Conservation (phyloP, 371 early-diverging fungal genomes). For the Coemansia sp. region DNA sequence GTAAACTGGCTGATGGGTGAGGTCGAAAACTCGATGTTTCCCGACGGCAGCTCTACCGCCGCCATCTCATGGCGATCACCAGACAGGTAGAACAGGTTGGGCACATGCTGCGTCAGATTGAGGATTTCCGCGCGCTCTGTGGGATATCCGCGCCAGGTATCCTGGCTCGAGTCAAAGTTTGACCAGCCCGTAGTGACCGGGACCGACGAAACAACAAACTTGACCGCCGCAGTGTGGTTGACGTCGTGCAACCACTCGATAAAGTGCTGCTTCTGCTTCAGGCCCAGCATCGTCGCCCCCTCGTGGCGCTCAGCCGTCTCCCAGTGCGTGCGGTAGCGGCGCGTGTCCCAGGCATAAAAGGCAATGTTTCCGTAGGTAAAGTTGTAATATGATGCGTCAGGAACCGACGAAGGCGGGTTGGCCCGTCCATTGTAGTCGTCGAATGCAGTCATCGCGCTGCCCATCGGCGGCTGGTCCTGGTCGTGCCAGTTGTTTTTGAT, state of each 20-base stretch:
- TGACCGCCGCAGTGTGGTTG: conserved; percentile 52
- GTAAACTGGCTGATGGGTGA: conserved; percentile 57
- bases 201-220: conserved; percentile 55
- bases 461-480: conserved; percentile 39
- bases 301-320: conserved; percentile 7
- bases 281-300: conserved; percentile 50
- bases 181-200: conserved; percentile 53
- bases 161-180: conserved; percentile 44
- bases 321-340: conserved; percentile 54
- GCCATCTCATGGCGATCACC: conserved; percentile 59
- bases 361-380: conserved; percentile 52
- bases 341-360: conserved; percentile 55
- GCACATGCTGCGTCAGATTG: conserved; percentile 35
- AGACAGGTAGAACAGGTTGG: conserved; percentile 53
- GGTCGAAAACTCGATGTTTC: conserved; percentile 53
- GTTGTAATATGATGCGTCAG: conserved; percentile 47
- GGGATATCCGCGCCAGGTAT: conserved; percentile 56
- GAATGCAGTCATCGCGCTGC: conserved; percentile 51
- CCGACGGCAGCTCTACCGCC: conserved; percentile 45
- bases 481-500: conserved; percentile 54
- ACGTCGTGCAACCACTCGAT: conserved; percentile 43
- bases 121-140: conserved; percentile 53
- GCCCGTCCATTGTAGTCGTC: conserved; percentile 54
- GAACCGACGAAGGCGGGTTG: conserved; percentile 25
- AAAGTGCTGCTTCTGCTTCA: conserved; percentile 46